Conservation (phyloP, 306 rosid genomes). For the Cyamopsis tetragonoloba region DNA sequence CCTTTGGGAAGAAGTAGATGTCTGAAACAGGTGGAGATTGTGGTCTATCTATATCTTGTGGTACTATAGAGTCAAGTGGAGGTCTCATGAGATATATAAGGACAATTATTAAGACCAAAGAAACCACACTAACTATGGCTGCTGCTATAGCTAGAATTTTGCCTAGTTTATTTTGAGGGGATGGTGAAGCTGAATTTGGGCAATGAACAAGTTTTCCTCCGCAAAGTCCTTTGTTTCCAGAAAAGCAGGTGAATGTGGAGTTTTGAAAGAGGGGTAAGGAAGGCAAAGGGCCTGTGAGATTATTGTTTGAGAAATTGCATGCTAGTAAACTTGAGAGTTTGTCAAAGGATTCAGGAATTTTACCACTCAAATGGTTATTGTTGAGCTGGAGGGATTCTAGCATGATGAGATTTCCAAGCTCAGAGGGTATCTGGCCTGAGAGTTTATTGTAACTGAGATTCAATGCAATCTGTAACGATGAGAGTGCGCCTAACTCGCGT, state of each 20-base stretch:
- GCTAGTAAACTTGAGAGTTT: conserved; percentile 50
- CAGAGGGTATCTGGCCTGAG: conserved; percentile 45
- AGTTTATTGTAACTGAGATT: conserved; percentile 65
- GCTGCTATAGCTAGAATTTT: conserved; percentile 49
- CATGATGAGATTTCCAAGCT: conserved; percentile 60
- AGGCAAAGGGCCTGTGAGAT: conserved; percentile 68
- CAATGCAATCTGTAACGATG: conserved; percentile 65
- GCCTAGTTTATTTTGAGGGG: conserved; percentile 34
- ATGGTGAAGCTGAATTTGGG: conserved; percentile 23
- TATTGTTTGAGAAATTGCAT: conserved; percentile 71
- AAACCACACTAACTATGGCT: conserved; percentile 55
- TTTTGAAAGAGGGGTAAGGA: conserved; percentile 46
- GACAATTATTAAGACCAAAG: conserved; percentile 53
- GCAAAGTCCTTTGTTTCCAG: conserved; percentile 61
- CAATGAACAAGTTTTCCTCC: conserved; percentile 58
- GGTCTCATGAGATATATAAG: conserved; percentile 52
- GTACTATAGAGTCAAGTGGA: conserved; percentile 32
- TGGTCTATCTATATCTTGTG: conserved; percentile 34
- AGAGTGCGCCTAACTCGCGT: conserved; percentile 52
- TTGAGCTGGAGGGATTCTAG: conserved; percentile 61
- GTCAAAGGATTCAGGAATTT: conserved; percentile 50
- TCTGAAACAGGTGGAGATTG: conserved; percentile 37
- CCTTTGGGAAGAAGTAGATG: conserved; percentile 61
- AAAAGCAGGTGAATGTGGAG: conserved; percentile 46
- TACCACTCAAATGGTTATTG: conserved; percentile 59